Conservation (phyloP, 2,329 filamentous ascomycete genomes). For the Fusarium chlamydosporum region DNA sequence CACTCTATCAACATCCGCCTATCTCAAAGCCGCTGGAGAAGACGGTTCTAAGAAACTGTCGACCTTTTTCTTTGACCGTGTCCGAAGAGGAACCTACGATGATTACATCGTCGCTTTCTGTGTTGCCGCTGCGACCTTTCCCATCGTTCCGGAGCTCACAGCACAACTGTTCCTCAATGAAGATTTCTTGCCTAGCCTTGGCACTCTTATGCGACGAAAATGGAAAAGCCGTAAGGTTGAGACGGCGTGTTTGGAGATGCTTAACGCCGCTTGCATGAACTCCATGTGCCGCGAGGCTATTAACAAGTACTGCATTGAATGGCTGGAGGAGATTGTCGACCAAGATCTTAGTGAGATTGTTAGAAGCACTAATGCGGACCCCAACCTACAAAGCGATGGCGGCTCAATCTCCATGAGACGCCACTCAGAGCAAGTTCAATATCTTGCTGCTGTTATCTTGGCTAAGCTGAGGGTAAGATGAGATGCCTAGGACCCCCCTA, state of each 20-base stretch:
- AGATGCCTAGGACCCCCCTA: conserved; percentile 27
- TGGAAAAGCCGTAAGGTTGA: conserved; percentile 90
- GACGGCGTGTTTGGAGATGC: conserved; percentile 86
- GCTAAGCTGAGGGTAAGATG: conserved; percentile 75
- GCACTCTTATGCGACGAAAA: conserved; percentile 81
- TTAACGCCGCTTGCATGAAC: conserved; percentile 93
- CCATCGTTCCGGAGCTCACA: conserved; percentile 82
- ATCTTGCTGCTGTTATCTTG: conserved; percentile 80
- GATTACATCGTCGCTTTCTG: conserved; percentile 94
- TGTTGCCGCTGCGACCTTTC: conserved; percentile 89
- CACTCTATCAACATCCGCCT: conserved; percentile 84
- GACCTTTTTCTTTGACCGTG: conserved; percentile 79
- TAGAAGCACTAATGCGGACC: conserved; percentile 65
- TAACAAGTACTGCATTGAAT: conserved; percentile 85
- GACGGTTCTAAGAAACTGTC: conserved; percentile 78
- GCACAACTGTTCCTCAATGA: conserved; percentile 87
- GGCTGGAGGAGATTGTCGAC: conserved; percentile 87
- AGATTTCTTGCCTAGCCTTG: conserved; percentile 84
- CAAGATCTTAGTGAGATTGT: conserved; percentile 73
- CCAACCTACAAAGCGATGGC: conserved; percentile 69
- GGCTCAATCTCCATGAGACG: conserved; percentile 72
- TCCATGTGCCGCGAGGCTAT: conserved; percentile 85
- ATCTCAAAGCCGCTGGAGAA: conserved; percentile 82
- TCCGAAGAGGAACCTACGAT: conserved; percentile 83
- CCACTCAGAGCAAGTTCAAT: conserved; percentile 73